Evolutionary conservation across 805 yeast genomes (phyloP).

Genomic region (Saccharomycopsis sp.): DNA sequence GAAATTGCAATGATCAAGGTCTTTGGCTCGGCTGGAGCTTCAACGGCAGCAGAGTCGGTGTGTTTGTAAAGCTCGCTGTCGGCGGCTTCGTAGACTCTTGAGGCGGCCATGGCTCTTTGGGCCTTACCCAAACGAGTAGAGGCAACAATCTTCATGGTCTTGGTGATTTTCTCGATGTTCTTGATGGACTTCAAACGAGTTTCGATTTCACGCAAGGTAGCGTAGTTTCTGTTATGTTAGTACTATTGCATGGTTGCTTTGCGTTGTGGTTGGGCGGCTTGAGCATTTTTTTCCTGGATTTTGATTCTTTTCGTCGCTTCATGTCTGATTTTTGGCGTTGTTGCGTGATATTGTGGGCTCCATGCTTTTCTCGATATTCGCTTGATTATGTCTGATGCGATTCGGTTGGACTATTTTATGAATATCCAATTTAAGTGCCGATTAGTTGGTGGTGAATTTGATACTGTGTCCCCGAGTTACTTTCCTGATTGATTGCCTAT

Average conservation of each 20-base stretch:
- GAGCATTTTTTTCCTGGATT: not conserved
- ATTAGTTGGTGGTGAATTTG: too few species aligned
- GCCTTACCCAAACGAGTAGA: constrained; percentile 95
- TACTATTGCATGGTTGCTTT: not conserved
- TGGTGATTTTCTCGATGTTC: constrained; percentile 98
- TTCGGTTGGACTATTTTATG: not conserved
- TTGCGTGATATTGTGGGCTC: not conserved
- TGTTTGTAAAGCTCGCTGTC: constrained; percentile 72
- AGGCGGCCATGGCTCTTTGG: constrained; percentile 85
- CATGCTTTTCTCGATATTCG: not conserved
- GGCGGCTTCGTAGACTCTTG: constrained; percentile 77
- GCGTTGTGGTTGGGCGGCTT: not conserved
- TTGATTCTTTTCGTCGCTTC: not conserved
- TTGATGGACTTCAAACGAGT: constrained; percentile 96
- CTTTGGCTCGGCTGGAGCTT: constrained; percentile 43
- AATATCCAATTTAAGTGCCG: too few species aligned
- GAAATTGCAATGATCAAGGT: constrained; percentile 82
- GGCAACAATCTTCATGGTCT: constrained; percentile 99
- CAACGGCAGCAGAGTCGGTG: constrained; percentile 67
- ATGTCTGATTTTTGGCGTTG: too few species aligned
- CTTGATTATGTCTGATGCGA: constrained; percentile 3
- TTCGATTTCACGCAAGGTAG: constrained; percentile 98
- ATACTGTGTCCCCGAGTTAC: too few species aligned
- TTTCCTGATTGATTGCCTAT: not conserved
- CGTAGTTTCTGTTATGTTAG: constrained; percentile 63